These are phyloP conservation scores for Mycena rosella DNA, from an alignment of 768 basidiomycete genomes.

Conservation along the genomic window DNA sequence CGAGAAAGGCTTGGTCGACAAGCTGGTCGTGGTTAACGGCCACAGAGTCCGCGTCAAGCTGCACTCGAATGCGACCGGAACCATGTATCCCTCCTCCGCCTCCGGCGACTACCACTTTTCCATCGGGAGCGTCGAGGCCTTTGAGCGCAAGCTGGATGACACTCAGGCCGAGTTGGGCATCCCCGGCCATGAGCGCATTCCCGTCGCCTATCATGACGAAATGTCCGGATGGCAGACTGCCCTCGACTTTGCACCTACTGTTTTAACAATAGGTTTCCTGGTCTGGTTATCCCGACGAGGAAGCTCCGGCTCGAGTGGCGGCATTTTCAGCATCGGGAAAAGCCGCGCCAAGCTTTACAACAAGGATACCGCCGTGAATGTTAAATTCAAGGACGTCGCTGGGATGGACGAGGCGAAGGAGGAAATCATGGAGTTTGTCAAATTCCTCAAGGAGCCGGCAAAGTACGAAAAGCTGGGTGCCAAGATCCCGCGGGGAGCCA, in stretches of 20 bases:
- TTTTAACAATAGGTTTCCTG: constrained; percentile 90
- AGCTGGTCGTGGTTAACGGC: constrained; percentile 91
- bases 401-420: constrained; percentile 99
- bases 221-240: constrained; percentile 85
- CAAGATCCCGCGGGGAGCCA: constrained; percentile 96
- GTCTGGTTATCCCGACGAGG: constrained; percentile 89
- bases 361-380: constrained; percentile 94
- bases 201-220: constrained; percentile 97
- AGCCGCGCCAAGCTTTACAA: constrained; percentile 95
- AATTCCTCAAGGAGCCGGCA: constrained; percentile 95
- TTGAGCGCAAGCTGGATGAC: constrained; percentile 95
- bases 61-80: constrained; percentile 88
- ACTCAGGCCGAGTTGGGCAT: constrained; percentile 95
- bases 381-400: constrained; percentile 96
- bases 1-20: constrained; percentile 96
- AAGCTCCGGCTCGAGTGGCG: constrained; percentile 77
- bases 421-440: constrained; percentile 99
- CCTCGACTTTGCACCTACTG: constrained; percentile 94
- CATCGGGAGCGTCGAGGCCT: constrained; percentile 96
- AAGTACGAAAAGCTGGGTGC: constrained; percentile 97
- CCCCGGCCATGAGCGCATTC: constrained; percentile 92
- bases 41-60: constrained; percentile 92
- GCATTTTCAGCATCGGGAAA: constrained; percentile 98
- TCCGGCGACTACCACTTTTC: constrained; percentile 90
- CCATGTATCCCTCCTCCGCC: constrained; percentile 74